Base-by-base conservation (phyloP, 2,329 filamentous ascomycete species). In the Zasmidium cellare region DNA sequence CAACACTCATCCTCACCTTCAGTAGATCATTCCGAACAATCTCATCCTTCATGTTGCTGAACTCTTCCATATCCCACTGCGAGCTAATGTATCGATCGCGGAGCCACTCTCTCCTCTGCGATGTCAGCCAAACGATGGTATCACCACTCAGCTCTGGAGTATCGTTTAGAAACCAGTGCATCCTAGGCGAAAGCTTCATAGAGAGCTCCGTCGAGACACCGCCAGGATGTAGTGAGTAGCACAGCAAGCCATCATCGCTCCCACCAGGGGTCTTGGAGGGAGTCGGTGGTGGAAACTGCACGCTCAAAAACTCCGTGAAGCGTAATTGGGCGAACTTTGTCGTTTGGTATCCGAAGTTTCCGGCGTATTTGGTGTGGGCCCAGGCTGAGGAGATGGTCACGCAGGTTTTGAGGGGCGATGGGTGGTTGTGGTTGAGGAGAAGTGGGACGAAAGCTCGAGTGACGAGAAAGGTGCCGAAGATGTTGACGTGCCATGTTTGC, bases 381-480 rank as follows among this genome's bases (percentile, higher is more conserved):
- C 77, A 79, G 24, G 69, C 66, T 49, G 76, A 79, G 24, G 72
- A 67, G 9, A 77, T 59, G 46, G 75, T 72, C 55, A 83, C 69
- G 55, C 79, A 71, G 3, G 75, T 79, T 63, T 77, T 77, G 48
- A 69, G 57, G 16, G 72, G 69, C 18, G 46, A 22, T 45, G 28
- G 22, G 53, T 54, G 9, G 9, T 18, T 14, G 46, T 48, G 9
- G 18, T 47, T 19, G 18, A 51, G 16, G 46, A 46, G 47, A 18
- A 79, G 60, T 0, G 80, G 79, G 9, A 85, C 65, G 59, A 83
- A 82, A 1, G 75, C 56, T 11, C 65, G 63, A 5, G 60, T 62
- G 14, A 68, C 51, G n/a, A 65, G 49, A 59, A 68, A 72, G 12
- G 63, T 69, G 0, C 82, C 82, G 31, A 75, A 76, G 20, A 83